Base-by-base conservation (phyloP, 139 green algal genomes). In the Chlorella sp. region DNA sequence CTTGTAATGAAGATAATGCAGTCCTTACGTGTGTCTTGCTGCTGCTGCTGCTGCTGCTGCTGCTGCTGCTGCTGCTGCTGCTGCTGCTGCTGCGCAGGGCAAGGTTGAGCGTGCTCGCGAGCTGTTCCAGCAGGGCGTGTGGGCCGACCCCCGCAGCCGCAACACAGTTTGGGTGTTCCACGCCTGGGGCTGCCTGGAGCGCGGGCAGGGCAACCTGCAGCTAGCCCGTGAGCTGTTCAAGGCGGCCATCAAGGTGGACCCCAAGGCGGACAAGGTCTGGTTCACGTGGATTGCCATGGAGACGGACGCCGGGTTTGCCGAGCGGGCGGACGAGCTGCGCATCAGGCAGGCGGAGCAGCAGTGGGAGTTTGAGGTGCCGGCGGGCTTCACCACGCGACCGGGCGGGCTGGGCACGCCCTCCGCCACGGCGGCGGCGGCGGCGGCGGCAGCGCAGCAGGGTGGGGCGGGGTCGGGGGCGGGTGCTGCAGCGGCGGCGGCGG, bases 71-170 rank as follows among this genome's bases (percentile, higher is more conserved):
- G n/a, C n/a, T n/a, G n/a, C n/a, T n/a, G n/a, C n/a, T n/a, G n/a
- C n/a, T n/a, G n/a, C n/a, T 55, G 23, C 29, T 27, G 1, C 30
- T 27, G 20, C 78, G 29, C 72, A 76, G 74, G 88, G 88, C 5
- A 81, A 94, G 35, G 24, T 88, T 29, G 85, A 90, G 29, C 67
- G 70, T n/a, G 93, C 95, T 2, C 82, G 94, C 3, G 69, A 93
- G 61, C 88, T 99, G 62, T 98, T 98, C 80, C 93, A 98, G 84
- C 77, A 92, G 79, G 95, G 92, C 29, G 85, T 98, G 27, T 97
- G 92, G 91, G 88, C 90, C 0, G 83, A 90, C 60, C 90, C 93
- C 1, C 70, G 73, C 6, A 83, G 65, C 74, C 75, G 42, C 2
- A 69, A 84, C 70, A 89, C 87, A 1, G 88, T 88, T 23, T 81